Percentiles rank a stretch among this genome's conserved stretches.
phyloP scores from a whole-genome alignment of 164 flowering plant species.

The Cinnamomum micranthum region DNA sequence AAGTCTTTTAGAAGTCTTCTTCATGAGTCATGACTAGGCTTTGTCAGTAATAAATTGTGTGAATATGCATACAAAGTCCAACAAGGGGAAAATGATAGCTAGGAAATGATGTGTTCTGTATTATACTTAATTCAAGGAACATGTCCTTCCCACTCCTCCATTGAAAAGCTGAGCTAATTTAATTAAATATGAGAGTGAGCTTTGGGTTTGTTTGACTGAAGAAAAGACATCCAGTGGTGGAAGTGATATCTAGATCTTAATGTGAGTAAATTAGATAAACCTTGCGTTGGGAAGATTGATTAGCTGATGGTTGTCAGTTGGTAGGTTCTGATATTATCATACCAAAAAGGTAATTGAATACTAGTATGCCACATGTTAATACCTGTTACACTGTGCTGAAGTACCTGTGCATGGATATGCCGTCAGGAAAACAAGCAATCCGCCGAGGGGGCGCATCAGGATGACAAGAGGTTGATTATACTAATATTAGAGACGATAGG shows the following conservation, averaged over 20 bases:
- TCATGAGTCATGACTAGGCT: constrained; percentile 5
- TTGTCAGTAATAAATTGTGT: constrained; percentile 7
- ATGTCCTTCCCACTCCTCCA: constrained; percentile 7
- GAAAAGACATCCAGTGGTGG: neutral
- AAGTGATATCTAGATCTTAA: neutral
- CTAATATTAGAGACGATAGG: neutral
- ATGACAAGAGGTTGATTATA: too few relatives aligned
- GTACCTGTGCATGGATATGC: neutral
- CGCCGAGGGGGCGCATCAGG: neutral
- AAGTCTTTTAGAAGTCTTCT: neutral
- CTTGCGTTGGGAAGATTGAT: neutral
- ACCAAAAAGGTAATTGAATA: neutral
- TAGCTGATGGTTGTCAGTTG: neutral
- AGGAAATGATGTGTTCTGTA: neutral
- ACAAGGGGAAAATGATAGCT: neutral
- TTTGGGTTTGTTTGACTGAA: neutral
- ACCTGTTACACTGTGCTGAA: neutral
- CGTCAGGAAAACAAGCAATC: too few relatives aligned
- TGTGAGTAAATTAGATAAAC: neutral
- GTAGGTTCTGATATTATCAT: neutral
- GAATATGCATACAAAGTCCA: constrained; percentile 8
- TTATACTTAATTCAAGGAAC: neutral
- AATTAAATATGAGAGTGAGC: neutral
- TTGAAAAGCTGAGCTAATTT: neutral
- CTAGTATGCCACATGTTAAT: neutral